Evolutionary conservation across 1,139 yeast species (phyloP).

Genomic region (Yamadazyma sp.): DNA sequence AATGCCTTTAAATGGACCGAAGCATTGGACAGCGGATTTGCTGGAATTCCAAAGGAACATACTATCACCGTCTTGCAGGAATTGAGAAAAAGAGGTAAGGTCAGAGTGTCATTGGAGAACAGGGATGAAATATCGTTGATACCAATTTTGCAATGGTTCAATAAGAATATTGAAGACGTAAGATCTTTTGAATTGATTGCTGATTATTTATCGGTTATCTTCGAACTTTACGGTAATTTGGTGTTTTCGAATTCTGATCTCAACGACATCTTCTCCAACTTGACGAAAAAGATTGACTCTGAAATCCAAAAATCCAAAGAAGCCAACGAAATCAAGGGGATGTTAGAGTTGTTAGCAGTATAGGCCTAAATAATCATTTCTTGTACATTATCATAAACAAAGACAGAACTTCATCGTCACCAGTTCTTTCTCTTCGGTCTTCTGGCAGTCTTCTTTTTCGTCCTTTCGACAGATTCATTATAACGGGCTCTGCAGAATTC

Average conservation of each 20-base stretch:
- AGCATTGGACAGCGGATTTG: conserved; percentile 84
- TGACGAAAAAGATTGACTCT: conserved; percentile 58
- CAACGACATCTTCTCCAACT: conserved; percentile 64
- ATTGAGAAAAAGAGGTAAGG: conserved; percentile 83
- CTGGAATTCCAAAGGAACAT: conserved; percentile 76
- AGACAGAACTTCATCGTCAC: not conserved
- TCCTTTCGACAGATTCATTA: conserved; percentile 13
- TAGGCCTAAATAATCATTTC: conserved; percentile 4
- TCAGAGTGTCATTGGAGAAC: conserved; percentile 71
- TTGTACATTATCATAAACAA: conserved; percentile 11
- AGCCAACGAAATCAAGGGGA: conserved; percentile 88
- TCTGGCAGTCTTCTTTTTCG: conserved; percentile 20
- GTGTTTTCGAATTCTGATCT: conserved; percentile 78
- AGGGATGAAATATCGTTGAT: conserved; percentile 85
- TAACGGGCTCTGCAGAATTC: conserved; percentile 27
- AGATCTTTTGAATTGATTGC: conserved; percentile 73
- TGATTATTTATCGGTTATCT: conserved; percentile 79
- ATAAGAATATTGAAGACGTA: conserved; percentile 73
- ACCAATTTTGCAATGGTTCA: conserved; percentile 84
- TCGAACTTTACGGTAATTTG: conserved; percentile 74
- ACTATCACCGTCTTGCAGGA: conserved; percentile 82
- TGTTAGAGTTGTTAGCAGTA: conserved; percentile 76
- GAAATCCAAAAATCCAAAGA: conserved; percentile 83
- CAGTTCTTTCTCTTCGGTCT: conserved; percentile 4
- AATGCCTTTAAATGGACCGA: conserved; percentile 91